Evolutionary conservation across 768 basidiomycete genomes (phyloP).

Genomic region (Lactifluus volemus): DNA sequence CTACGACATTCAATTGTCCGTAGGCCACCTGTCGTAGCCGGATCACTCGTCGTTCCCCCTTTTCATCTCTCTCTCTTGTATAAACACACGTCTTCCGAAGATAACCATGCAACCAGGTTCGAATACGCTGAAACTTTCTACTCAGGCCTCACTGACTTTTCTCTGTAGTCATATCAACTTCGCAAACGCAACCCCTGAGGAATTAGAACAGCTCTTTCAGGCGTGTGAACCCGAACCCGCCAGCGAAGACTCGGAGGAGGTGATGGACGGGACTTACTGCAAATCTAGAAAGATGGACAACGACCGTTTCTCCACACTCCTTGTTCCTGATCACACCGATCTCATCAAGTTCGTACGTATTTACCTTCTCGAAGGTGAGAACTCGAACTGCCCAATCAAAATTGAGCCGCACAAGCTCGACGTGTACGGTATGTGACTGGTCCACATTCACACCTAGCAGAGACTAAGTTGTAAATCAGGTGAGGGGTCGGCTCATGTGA

Average conservation of each 20-base stretch:
- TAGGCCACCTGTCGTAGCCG: too few species aligned
- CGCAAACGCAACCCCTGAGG: background rate
- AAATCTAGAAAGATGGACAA: slow-evolving; percentile 36
- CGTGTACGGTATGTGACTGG: slow-evolving; percentile 31
- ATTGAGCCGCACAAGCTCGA: slow-evolving; percentile 39
- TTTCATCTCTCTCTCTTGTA: slow-evolving; percentile 17
- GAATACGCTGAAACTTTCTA: too few species aligned
- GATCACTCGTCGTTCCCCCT: slow-evolving; percentile 1
- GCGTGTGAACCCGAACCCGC: slow-evolving; percentile 36
- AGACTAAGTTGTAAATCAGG: slow-evolving; percentile 21
- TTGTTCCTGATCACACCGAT: slow-evolving; percentile 25
- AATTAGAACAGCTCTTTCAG: slow-evolving; percentile 24
- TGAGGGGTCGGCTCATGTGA: slow-evolving; percentile 36
- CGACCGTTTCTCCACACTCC: slow-evolving; percentile 28
- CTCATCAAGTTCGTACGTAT: slow-evolving; percentile 24
- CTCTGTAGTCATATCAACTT: slow-evolving; percentile 4
- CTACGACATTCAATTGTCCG: too few species aligned
- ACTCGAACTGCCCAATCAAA: slow-evolving; percentile 20
- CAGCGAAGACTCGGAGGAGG: slow-evolving; percentile 25
- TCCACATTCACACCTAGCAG: background rate
- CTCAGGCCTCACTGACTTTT: background rate
- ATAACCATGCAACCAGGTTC: background rate
- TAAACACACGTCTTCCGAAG: background rate
- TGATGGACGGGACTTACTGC: slow-evolving; percentile 37
- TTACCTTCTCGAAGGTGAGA: slow-evolving; percentile 21